Percentiles rank a stretch among this genome's conserved stretches.
Evolutionary conservation across 805 yeast genomes (phyloP).

Genomic region (Candida silvicultrix): DNA sequence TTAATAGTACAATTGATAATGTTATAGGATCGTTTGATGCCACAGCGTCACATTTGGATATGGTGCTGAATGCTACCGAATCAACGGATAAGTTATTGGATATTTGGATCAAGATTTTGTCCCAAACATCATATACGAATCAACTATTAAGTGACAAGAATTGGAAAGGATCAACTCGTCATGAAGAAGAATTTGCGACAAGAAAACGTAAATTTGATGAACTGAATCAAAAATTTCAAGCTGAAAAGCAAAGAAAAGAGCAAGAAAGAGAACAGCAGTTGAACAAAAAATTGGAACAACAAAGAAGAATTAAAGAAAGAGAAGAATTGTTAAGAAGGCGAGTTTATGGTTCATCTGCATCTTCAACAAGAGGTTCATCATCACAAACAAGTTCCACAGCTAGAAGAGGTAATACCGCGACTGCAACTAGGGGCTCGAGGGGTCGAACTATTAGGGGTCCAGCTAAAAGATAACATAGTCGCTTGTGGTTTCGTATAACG

Average conservation of each 20-base stretch:
- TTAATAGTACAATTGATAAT: slow-evolving; percentile 15
- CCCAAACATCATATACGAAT: slow-evolving; percentile 52
- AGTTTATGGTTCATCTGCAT: slow-evolving; percentile 17
- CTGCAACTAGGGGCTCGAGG: neutral
- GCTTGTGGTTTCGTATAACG: neutral
- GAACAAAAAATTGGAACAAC: slow-evolving; percentile 13
- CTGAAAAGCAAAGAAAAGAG: slow-evolving; percentile 18
- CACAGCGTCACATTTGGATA: slow-evolving; percentile 13
- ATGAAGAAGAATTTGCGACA: slow-evolving; percentile 16
- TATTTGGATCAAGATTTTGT: slow-evolving; percentile 55
- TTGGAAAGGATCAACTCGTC: slow-evolving; percentile 30
- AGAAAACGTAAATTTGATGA: slow-evolving; percentile 23
- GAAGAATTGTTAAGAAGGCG: slow-evolving; percentile 22
- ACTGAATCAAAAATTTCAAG: slow-evolving; percentile 19
- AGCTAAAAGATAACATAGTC: neutral
- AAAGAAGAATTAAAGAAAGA: slow-evolving; percentile 13
- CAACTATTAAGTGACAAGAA: slow-evolving; percentile 36
- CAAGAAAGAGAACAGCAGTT: slow-evolving; percentile 16
- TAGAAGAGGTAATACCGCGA: neutral
- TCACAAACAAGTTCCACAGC: neutral
- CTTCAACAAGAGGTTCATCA: neutral
- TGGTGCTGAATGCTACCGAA: slow-evolving; percentile 29
- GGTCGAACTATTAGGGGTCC: neutral
- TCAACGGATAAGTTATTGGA: slow-evolving; percentile 45
- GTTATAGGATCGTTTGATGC: slow-evolving; percentile 16